These are phyloP conservation scores for Mucor sp. DNA, from an alignment of 371 early-diverging fungal genomes.

Conservation along the genomic window DNA sequence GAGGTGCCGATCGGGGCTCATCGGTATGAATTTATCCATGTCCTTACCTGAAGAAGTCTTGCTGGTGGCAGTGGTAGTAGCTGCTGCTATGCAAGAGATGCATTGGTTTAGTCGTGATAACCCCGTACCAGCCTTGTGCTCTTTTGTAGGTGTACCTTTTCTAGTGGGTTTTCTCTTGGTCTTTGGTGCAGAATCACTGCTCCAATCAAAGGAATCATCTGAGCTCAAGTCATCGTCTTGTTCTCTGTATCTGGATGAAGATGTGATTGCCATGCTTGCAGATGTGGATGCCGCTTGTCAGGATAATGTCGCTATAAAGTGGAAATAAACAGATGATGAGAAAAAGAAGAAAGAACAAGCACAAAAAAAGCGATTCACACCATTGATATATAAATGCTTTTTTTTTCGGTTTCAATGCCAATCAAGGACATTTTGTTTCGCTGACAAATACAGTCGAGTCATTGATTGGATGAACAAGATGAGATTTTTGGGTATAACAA, in stretches of 20 bases:
- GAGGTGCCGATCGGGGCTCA: slow-evolving; percentile 1
- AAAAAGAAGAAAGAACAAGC: not conserved
- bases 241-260: not conserved
- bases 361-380: not conserved
- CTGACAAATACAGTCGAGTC: not conserved
- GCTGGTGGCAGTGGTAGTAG: not conserved
- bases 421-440: not conserved
- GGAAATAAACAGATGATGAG: not conserved
- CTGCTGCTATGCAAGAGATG: not conserved
- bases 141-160: slow-evolving; percentile 3
- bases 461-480: not conserved
- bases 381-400: not conserved
- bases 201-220: slow-evolving; percentile 23
- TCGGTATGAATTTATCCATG: slow-evolving; percentile 1
- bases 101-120: too few relatives aligned
- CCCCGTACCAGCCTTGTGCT: too few relatives aligned
- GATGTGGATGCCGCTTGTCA: not conserved
- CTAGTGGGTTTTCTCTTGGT: slow-evolving; percentile 1
- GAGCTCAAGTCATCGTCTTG: slow-evolving; percentile 5
- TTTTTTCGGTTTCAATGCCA: not conserved
- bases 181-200: slow-evolving; percentile 15
- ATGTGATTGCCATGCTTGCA: not conserved
- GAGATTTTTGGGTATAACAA: not conserved
- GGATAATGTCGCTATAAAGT: not conserved
- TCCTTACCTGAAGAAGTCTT: slow-evolving; percentile 9